Percentiles rank a stretch among this genome's conserved stretches.
phyloP scores from a whole-genome alignment of 768 basidiomycete species.

The Trichaptum fuscoviolaceum region DNA sequence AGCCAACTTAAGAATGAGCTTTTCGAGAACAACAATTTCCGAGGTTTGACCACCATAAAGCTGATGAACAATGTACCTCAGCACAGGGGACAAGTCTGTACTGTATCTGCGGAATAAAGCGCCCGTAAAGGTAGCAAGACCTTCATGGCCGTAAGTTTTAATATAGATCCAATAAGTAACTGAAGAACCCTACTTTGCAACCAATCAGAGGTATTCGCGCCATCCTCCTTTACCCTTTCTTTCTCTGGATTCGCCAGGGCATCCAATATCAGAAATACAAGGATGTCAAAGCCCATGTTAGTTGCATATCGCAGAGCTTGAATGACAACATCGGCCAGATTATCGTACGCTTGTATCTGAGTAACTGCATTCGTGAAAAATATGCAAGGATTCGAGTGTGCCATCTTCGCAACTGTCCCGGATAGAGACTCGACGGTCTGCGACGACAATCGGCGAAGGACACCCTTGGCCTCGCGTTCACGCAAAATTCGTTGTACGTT shows the following conservation, averaged over 20 bases:
- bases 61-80: slow-evolving; percentile 91
- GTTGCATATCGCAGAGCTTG: slow-evolving; percentile 86
- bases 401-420: slow-evolving; percentile 85
- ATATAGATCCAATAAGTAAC: slow-evolving; percentile 4
- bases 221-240: slow-evolving; percentile 83
- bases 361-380: slow-evolving; percentile 86
- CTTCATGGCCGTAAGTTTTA: slow-evolving; percentile 35
- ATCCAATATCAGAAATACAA: slow-evolving; percentile 83
- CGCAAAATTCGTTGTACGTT: slow-evolving; percentile 77
- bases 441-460: slow-evolving; percentile 80
- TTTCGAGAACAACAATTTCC: slow-evolving; percentile 87
- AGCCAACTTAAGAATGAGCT: slow-evolving; percentile 93
- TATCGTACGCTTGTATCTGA: slow-evolving; percentile 96
- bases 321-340: slow-evolving; percentile 84
- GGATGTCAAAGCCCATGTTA: slow-evolving; percentile 90
- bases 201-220: slow-evolving; percentile 88
- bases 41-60: slow-evolving; percentile 76
- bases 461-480: slow-evolving; percentile 82
- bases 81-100: slow-evolving; percentile 74
- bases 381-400: slow-evolving; percentile 90
- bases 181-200: slow-evolving; percentile 67
- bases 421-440: slow-evolving; percentile 82
- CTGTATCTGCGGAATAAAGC: slow-evolving; percentile 86
- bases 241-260: slow-evolving; percentile 80
- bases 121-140: slow-evolving; percentile 89